Percentiles rank a stretch among this genome's conserved stretches.
Evolutionary conservation across 768 basidiomycete species (phyloP).

Genomic region (Phaeotremella fagi): DNA sequence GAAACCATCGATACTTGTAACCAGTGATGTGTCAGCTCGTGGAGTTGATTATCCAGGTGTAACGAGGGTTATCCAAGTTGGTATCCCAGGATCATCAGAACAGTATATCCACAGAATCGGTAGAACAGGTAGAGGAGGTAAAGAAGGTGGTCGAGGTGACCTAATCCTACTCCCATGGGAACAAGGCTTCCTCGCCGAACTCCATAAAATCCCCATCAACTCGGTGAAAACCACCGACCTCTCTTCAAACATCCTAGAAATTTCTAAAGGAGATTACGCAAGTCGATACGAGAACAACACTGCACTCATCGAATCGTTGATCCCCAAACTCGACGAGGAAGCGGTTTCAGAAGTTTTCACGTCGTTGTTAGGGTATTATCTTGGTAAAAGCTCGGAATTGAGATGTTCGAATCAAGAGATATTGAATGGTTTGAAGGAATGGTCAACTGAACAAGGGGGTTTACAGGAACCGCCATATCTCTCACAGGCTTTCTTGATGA

Average conservation of each 20-base stretch:
- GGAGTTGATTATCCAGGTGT: conserved; percentile 86
- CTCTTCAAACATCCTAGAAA: conserved; percentile 51
- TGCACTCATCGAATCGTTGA: conserved; percentile 39
- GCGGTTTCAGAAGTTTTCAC: conserved; percentile 61
- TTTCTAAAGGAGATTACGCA: conserved; percentile 46
- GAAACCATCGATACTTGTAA: conserved; percentile 63
- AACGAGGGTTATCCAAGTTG: conserved; percentile 85
- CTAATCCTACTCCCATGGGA: conserved; percentile 78
- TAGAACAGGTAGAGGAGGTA: conserved; percentile 69
- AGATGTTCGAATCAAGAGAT: conserved; percentile 52
- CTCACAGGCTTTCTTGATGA: conserved; percentile 53
- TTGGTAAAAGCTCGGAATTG: conserved; percentile 55
- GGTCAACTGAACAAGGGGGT: conserved; percentile 60
- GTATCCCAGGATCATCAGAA: conserved; percentile 64
- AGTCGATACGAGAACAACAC: conserved; percentile 35
- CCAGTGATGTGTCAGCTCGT: conserved; percentile 82
- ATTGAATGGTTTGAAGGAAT: conserved; percentile 59
- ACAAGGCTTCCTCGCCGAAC: conserved; percentile 59
- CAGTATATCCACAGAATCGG: conserved; percentile 83
- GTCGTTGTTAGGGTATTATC: conserved; percentile 69
- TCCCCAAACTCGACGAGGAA: conserved; percentile 51
- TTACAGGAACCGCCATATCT: conserved; percentile 56
- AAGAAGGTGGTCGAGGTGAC: conserved; percentile 64
- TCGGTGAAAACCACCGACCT: conserved; percentile 56
- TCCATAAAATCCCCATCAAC: conserved; percentile 67